A percentile compares a stretch with the other conserved stretches of the same genome.
Conservation (phyloP, 306 rosid genomes). For the Arachis hypogaea region DNA sequence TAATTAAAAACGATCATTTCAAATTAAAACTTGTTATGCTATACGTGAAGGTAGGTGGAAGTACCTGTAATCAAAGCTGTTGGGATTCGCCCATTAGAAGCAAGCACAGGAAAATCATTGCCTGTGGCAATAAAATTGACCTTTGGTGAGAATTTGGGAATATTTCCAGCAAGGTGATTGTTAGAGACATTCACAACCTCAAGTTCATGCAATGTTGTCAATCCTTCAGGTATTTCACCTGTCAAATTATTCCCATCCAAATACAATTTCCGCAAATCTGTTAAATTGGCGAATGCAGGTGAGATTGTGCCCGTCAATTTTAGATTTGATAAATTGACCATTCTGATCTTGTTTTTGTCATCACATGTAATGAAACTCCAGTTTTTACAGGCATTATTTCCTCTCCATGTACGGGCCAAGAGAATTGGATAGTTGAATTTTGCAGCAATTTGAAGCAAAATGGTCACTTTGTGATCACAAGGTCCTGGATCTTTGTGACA, state of each 20-base stretch:
- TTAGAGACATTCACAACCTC: neutral
- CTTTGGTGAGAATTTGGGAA: neutral
- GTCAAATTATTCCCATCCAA: constrained; percentile 49
- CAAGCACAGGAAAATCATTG: neutral
- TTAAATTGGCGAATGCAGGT: constrained; percentile 51
- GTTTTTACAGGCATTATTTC: neutral
- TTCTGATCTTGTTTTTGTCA: neutral
- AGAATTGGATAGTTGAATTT: neutral
- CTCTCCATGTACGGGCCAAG: neutral
- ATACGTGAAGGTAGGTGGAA: too few relatives aligned
- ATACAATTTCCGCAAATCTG: constrained; percentile 45
- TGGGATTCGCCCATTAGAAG: too few relatives aligned
- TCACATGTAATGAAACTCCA: neutral
- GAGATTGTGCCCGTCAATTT: constrained; percentile 58
- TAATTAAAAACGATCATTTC: too few relatives aligned
- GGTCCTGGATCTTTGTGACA: neutral
- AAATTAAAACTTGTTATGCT: too few relatives aligned
- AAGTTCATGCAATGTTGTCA: neutral
- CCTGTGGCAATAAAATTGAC: neutral
- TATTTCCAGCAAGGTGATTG: neutral
- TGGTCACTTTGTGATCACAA: neutral
- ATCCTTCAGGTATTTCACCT: constrained; percentile 43
- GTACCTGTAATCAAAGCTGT: too few relatives aligned
- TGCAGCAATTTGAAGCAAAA: neutral
- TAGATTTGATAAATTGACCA: constrained; percentile 45